Base-by-base conservation (phyloP, 1,284 basidiomycete species). In the Hemileia vastatrix region DNA sequence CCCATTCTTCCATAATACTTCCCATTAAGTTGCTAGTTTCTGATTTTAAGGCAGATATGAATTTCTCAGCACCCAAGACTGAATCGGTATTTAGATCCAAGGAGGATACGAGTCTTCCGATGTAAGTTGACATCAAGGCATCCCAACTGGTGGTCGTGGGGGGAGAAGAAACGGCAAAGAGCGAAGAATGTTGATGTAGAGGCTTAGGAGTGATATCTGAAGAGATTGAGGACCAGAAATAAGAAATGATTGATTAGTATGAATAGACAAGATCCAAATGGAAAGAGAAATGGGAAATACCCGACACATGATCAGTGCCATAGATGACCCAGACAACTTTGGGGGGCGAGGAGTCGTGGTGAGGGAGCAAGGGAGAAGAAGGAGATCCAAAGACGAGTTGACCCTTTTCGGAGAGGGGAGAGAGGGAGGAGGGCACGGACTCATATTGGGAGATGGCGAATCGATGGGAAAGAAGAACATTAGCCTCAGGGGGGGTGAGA, bases 371-470 rank as follows among this genome's bases (percentile, higher is more conserved):
- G n/a, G n/a, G n/a, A n/a, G n/a, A n/a, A n/a, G n/a, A n/a, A n/a
- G n/a, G n/a, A 33, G 32, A 31, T 13, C 55, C 55, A 33, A 57
- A 48, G 5, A 57, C 45, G 19, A 57, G 43, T 33, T 57, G 55
- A 49, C 27, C 1, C 21, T 57, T 57, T 32, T 5, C 4, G 24
- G 55, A 48, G 5, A 27, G 19, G 8, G 43, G 55, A 57, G 47
- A n/a, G 24, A 57, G 45, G 1, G 44, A 32, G 9, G 43, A 5
- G 21, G 55, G 55, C 5, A 57, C 31, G 36, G 24, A 23, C 49
- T 57, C 55, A 31, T 43, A 57, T 19, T 57, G 21, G 24, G 55
- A 57, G 44, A 57, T 57, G n/a, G 47, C 32, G 9, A 57, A 33
- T 31, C 36, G 36, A 48, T 57, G 45, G 27, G 55, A 57, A 31